phyloP scores from a whole-genome alignment of 352 stramenopile genomes.

The Pythium utonaiense region DNA sequence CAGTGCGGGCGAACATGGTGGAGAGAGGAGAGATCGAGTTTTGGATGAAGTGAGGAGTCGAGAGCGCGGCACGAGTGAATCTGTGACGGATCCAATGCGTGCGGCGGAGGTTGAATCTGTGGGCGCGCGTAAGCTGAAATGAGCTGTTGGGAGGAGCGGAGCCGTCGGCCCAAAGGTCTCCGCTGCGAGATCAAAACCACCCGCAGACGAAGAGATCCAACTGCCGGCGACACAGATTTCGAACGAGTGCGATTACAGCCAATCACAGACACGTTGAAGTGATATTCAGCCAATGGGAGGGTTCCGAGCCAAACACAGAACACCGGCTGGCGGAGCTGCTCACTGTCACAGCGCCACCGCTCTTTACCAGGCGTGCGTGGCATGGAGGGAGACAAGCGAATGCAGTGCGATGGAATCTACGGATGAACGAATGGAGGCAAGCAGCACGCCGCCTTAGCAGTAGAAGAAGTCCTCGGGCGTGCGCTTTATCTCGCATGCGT shows the following conservation, averaged over 20 bases:
- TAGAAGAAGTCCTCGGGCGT: slow-evolving; percentile 21
- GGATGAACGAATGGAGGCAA: not conserved
- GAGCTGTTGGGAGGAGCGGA: not conserved
- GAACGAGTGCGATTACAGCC: not conserved
- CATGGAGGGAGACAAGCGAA: not conserved
- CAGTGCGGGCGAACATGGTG: not conserved
- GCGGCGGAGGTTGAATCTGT: not conserved
- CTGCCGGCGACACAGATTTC: not conserved
- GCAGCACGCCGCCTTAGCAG: slow-evolving; percentile 18
- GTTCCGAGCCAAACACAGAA: not conserved
- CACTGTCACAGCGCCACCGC: not conserved
- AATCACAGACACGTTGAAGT: slow-evolving; percentile 1
- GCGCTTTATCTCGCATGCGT: slow-evolving; percentile 18
- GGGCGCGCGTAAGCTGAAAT: not conserved
- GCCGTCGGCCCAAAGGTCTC: not conserved
- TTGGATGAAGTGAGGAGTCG: not conserved
- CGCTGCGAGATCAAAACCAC: not conserved
- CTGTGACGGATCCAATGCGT: not conserved
- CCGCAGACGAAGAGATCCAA: not conserved
- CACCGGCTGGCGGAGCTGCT: not conserved
- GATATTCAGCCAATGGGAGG: not conserved
- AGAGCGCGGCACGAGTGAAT: slow-evolving; percentile 8
- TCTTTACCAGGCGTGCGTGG: too few species aligned
- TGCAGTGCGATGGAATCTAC: too few species aligned
- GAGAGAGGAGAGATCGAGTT: not conserved